Base-by-base conservation (phyloP, 2,329 filamentous ascomycete genomes). In the Ophiocordyceps sinensis region DNA sequence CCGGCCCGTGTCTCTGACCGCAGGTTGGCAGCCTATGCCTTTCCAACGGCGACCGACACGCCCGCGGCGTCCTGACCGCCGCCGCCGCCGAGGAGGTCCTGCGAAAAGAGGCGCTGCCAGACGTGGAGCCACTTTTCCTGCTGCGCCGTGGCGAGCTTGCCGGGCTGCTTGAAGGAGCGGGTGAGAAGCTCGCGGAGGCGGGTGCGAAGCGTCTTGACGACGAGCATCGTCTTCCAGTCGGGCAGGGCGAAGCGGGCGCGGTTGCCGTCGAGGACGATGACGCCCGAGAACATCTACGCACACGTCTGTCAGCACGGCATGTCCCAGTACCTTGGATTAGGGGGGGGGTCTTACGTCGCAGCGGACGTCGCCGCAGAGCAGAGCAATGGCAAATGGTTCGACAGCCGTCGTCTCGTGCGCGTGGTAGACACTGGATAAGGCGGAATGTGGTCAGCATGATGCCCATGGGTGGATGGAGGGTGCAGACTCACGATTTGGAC, bases 221-320 rank as follows among this genome's bases (percentile, higher is more conserved):
- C 87, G 30, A 94, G 74, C 71, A 91, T 80, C 0, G 81, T 81
- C 62, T 88, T 93, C 88, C 89, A 96, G 55, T 94, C 84, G 5
- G 79, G 73, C 1, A 93, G 73, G 19, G 82, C 75, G 56, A 96
- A 94, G 38, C 85, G 76, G 38, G 89, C 74, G 28, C 88, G 75
- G 56, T 94, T 94, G 36, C 85, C 83, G 56, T 95, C 91, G 36
- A 98, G 72, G 17, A 86, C 73, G 34, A 95, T 72, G 2, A 94
- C 82, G 13, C 91, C 91, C 0, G 88, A 77, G 56, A 85, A 94
- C 66, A 95, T 76, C 73, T 89, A 40, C 19, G 19, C 9, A 14
- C 32, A n/a, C 5, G 8, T 31, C 12, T 2, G 30, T n/a, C 30
- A n/a, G 23, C 37, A 31, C 21, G 32, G 43, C 7, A 21, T 37